Percentiles rank a stretch among this genome's conserved stretches.
phyloP scores from a whole-genome alignment of 805 yeast species.

The Starmera amethionina region DNA sequence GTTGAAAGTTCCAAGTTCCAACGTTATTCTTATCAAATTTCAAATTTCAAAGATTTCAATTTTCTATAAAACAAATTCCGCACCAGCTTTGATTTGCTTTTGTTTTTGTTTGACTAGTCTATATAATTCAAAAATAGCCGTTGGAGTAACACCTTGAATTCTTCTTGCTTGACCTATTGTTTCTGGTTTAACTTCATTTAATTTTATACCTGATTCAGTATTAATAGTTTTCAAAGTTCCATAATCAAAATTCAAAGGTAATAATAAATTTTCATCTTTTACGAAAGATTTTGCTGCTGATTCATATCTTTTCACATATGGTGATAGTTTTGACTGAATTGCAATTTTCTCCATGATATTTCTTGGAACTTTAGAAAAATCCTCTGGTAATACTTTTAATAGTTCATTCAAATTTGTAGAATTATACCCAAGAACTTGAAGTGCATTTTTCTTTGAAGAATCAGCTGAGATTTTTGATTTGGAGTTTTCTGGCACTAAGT shows the following conservation, averaged over 20 bases:
- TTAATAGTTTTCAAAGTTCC: conserved; percentile 52
- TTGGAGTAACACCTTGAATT: conserved; percentile 92
- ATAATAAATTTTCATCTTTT: conserved; percentile 65
- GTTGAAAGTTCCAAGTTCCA: too few relatives aligned
- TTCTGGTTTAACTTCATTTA: conserved; percentile 71
- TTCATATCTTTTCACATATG: conserved; percentile 65
- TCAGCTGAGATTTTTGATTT: conserved; percentile 34
- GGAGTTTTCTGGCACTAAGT: conserved; percentile 16
- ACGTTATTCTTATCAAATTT: too few relatives aligned
- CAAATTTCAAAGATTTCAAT: too few relatives aligned
- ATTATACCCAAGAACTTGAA: conserved; percentile 57
- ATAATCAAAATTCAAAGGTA: conserved; percentile 68
- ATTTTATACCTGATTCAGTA: conserved; percentile 56
- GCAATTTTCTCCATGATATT: conserved; percentile 53
- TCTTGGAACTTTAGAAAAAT: conserved; percentile 23
- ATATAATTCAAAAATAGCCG: conserved; percentile 76
- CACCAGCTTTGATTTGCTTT: conserved; percentile 9
- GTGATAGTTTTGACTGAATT: conserved; percentile 76
- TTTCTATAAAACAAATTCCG: too few relatives aligned
- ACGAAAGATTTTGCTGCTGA: conserved; percentile 66
- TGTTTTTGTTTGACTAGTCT: conserved; percentile 31
- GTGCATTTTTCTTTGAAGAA: conserved; percentile 49
- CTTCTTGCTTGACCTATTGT: conserved; percentile 94
- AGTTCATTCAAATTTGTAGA: conserved; percentile 20
- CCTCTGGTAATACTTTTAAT: conserved; percentile 8